Conservation (phyloP, 495 filamentous ascomycete species). For the Amphirosellinia nigrospora region DNA sequence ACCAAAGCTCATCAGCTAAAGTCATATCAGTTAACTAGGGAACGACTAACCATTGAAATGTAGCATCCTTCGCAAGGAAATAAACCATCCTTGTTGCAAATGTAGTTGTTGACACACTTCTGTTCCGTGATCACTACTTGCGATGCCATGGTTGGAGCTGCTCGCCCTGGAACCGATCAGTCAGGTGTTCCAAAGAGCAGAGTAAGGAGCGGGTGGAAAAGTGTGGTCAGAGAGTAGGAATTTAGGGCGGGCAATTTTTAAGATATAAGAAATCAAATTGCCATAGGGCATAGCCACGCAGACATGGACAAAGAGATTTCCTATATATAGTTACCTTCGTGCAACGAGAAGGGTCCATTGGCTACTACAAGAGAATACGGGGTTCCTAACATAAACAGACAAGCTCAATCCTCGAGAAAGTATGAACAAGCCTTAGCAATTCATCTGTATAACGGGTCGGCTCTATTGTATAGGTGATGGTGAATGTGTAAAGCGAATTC, state of each 20-base stretch:
- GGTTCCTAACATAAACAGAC: no score
- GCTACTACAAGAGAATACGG: no score
- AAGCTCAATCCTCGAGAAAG: neutral
- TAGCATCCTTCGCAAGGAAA: neutral
- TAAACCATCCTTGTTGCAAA: neutral
- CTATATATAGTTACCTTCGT: no score
- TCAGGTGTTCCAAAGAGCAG: no score
- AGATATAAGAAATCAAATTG: neutral
- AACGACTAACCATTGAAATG: neutral
- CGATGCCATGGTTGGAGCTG: neutral
- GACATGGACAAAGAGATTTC: no score
- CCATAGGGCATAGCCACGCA: no score
- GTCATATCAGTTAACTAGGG: neutral
- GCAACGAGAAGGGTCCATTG: no score
- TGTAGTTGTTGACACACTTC: neutral
- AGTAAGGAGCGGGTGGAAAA: neutral
- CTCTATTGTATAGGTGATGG: neutral
- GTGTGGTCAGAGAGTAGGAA: neutral
- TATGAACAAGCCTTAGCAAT: neutral
- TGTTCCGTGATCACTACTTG: constrained; percentile 4
- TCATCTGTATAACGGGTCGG: neutral
- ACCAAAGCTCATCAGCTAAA: no score
- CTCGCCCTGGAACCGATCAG: no score
- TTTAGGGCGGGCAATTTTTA: neutral
- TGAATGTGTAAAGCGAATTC: neutral